These are phyloP conservation scores for Akanthomyces lecanii DNA, from an alignment of 2,329 filamentous ascomycete genomes.

Conservation along the genomic window DNA sequence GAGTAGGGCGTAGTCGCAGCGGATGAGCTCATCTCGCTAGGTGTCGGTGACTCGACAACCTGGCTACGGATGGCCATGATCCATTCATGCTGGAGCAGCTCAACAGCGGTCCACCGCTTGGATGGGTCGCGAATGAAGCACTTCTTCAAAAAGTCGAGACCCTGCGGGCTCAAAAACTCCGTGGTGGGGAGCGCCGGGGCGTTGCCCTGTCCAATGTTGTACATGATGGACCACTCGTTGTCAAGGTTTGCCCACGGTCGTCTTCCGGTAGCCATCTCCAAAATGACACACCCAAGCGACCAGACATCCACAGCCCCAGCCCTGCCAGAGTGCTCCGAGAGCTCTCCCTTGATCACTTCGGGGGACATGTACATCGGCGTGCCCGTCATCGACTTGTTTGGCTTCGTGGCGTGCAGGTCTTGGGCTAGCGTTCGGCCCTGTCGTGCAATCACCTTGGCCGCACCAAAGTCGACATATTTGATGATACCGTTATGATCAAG, in stretches of 20 bases:
- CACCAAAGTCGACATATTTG: conserved; percentile 98
- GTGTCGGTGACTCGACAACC: conserved; percentile 60
- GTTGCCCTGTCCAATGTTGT: conserved; percentile 97
- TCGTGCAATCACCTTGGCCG: conserved; percentile 92
- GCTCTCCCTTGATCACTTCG: conserved; percentile 91
- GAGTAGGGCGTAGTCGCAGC: conserved; percentile 35
- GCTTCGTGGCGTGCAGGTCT: conserved; percentile 55
- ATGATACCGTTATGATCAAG: conserved; percentile 97
- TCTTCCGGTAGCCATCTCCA: conserved; percentile 95
- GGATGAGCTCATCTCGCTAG: conserved; percentile 48
- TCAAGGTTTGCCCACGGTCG: conserved; percentile 93
- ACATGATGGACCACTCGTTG: conserved; percentile 99
- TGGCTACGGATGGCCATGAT: conserved; percentile 62
- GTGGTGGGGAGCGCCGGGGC: conserved; percentile 75
- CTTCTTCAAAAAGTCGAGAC: conserved; percentile 80
- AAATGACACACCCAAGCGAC: conserved; percentile 93
- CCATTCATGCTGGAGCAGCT: conserved; percentile 94
- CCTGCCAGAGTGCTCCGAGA: conserved; percentile 68
- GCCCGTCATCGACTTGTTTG: conserved; percentile 90
- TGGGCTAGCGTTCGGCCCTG: conserved; percentile 79
- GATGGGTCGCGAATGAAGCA: conserved; percentile 85
- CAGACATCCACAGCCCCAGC: conserved; percentile 90
- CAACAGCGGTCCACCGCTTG: conserved; percentile 74
- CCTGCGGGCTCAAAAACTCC: conserved; percentile 79
- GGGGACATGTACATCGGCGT: conserved; percentile 99